phyloP scores from a whole-genome alignment of 495 filamentous ascomycete species.

The Penicillium silybi region DNA sequence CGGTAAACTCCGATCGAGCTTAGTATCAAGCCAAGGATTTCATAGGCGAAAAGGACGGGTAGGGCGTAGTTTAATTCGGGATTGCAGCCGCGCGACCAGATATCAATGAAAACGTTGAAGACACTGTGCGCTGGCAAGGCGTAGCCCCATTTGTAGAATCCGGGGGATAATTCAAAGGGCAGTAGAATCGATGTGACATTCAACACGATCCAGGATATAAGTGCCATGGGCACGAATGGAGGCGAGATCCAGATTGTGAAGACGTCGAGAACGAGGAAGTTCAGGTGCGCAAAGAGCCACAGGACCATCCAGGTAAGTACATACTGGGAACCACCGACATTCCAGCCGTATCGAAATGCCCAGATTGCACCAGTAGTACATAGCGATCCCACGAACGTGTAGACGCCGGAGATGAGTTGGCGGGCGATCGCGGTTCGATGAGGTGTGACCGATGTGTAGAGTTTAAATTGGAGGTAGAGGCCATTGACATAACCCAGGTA shows the following conservation, averaged over 20 bases:
- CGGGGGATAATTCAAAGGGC: slow-evolving; percentile 44
- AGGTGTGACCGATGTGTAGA: slow-evolving; percentile 34
- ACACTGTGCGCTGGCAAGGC: slow-evolving; percentile 44
- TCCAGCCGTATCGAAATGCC: slow-evolving; percentile 47
- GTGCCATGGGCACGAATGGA: slow-evolving; percentile 40
- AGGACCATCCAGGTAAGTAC: slow-evolving; percentile 42
- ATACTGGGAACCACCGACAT: slow-evolving; percentile 45
- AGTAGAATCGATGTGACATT: slow-evolving; percentile 46
- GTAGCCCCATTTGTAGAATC: slow-evolving; percentile 47
- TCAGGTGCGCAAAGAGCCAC: slow-evolving; percentile 51
- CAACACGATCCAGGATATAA: slow-evolving; percentile 46
- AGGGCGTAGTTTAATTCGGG: slow-evolving; percentile 37
- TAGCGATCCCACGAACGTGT: slow-evolving; percentile 44
- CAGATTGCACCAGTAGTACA: slow-evolving; percentile 45
- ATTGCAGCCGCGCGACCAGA: slow-evolving; percentile 50
- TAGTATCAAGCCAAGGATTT: slow-evolving; percentile 25
- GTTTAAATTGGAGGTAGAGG: slow-evolving; percentile 40
- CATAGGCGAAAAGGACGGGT: slow-evolving; percentile 41
- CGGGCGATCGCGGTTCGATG: slow-evolving; percentile 43
- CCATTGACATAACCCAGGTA: slow-evolving; percentile 42
- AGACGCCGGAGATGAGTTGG: slow-evolving; percentile 32
- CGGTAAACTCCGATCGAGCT: slow-evolving; percentile 39
- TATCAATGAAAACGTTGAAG: slow-evolving; percentile 42
- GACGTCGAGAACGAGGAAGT: slow-evolving; percentile 47
- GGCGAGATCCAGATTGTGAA: slow-evolving; percentile 43